Evolutionary conservation across 73 alveolate genomes (phyloP).

Genomic region (Tetrahymena malaccensis): DNA sequence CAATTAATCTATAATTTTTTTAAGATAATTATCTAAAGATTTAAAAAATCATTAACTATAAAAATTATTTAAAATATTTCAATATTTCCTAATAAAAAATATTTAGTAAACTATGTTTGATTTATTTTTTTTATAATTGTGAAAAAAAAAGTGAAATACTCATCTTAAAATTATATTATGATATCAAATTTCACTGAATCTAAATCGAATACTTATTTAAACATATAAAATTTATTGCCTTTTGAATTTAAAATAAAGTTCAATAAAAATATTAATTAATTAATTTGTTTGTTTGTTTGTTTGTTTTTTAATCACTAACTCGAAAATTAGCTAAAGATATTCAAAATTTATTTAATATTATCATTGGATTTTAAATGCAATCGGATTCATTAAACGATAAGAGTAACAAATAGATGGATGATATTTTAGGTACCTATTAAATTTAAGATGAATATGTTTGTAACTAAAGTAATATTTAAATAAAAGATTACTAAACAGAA

Average conservation of each 20-base stretch:
- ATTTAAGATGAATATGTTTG: not conserved
- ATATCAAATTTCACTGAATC: not conserved
- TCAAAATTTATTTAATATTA: not conserved
- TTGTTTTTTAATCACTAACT: not conserved
- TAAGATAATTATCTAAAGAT: too few species aligned
- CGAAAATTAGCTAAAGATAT: not conserved
- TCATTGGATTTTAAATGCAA: not conserved
- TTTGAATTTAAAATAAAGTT: not conserved
- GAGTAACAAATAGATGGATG: not conserved
- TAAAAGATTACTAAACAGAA: not conserved
- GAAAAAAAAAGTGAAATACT: too few species aligned
- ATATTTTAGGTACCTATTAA: not conserved
- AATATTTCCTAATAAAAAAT: too few species aligned
- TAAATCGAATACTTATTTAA: not conserved
- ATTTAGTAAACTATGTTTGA: too few species aligned
- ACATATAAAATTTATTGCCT: not conserved
- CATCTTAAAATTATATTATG: too few species aligned
- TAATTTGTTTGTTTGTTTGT: not conserved
- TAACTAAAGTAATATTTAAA: not conserved
- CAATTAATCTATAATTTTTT: too few species aligned
- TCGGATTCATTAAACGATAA: not conserved
- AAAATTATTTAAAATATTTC: too few species aligned
- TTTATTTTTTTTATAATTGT: too few species aligned
- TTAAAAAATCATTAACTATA: too few species aligned
- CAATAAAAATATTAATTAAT: not conserved